These are phyloP conservation scores for Saposhnikovia divaricata DNA, from an alignment of 129 eudicot genomes.

Conservation along the genomic window DNA sequence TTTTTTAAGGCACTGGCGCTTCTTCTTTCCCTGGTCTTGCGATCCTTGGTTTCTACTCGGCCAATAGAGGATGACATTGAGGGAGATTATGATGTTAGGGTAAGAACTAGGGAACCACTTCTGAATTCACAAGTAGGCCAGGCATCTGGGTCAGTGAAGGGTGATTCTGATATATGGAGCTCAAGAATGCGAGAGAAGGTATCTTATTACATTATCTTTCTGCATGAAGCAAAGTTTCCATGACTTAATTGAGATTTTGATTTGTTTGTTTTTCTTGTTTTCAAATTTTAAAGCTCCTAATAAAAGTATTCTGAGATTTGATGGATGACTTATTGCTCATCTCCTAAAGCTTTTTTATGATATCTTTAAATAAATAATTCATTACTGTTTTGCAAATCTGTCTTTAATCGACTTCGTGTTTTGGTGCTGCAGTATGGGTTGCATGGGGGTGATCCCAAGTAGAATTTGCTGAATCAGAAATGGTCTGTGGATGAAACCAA, in stretches of 20 bases:
- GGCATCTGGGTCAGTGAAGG: constrained; percentile 43
- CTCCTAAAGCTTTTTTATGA: not conserved
- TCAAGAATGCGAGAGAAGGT: constrained; percentile 85
- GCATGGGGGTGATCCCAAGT: constrained; percentile 26
- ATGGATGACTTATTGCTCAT: not conserved
- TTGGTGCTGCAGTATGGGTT: constrained; percentile 58
- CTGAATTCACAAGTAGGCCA: constrained; percentile 43
- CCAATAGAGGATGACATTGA: constrained; percentile 46
- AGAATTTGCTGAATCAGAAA: constrained; percentile 25
- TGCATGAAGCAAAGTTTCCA: not conserved
- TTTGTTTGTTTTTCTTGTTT: not conserved
- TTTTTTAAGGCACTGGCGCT: constrained; percentile 54
- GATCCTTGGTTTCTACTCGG: constrained; percentile 53
- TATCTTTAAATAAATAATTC: not conserved
- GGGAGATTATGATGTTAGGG: constrained; percentile 43
- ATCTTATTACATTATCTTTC: not conserved
- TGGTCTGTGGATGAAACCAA: constrained; percentile 22
- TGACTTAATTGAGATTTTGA: not conserved
- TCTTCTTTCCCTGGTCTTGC: constrained; percentile 51
- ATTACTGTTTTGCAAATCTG: not conserved
- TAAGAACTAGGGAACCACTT: constrained; percentile 64
- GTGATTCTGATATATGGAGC: constrained; percentile 76
- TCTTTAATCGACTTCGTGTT: not conserved
- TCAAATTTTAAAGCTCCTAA: no score
- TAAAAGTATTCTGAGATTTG: not conserved